Evolutionary conservation across 208 protist species (phyloP), one percentile per base, ranked within the genome.

Genomic region (Angomonas deanei): DNA sequence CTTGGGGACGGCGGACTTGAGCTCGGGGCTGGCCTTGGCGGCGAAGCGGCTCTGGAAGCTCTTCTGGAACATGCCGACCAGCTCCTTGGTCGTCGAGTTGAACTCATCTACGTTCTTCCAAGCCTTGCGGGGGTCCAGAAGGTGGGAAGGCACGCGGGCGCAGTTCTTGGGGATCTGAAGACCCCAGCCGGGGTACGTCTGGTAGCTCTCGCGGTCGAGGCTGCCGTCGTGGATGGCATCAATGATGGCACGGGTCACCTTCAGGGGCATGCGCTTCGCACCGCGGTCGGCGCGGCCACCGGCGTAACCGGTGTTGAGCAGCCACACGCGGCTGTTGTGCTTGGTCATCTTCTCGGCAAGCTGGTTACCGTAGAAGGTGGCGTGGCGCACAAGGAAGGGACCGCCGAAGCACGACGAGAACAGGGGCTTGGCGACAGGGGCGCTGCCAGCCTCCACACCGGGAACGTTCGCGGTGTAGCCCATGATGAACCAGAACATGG

Each of bases 351-450:
- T 98, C 56, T 86, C 67, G 6, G 87, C 92, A n/a, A 99, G 88
- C 80, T 98, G 92, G 64, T 96, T 74, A 19, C 96, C 97, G 78
- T 99, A 99, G 64, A 92, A 88, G 23, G 80, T 95, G 48, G 97
- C 96, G 78, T 98, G 97, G 72, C 85, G 95, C 38, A 98, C 89
- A 3, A 98, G 78, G 86, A 98, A 98, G 47, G 96, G 91, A 46
- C 86, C 93, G 61, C 88, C 96, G 63, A 97, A 98, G 72, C 96
- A 98, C 28, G 96, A 82, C 21, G 92, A 97, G 86, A 99, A 99
- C 60, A 89, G 91, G 5, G 94, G 91, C 34, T 74, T 78, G 34
- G 97, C 96, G 23, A 80, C 76, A 61, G 97, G 90, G 13, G 68
- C 91, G 56, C 97, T 76, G 54, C 97, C 97, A 24, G 84, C 76